phyloP scores from a whole-genome alignment of 495 filamentous ascomycete species.

The Neurospora discreta region DNA sequence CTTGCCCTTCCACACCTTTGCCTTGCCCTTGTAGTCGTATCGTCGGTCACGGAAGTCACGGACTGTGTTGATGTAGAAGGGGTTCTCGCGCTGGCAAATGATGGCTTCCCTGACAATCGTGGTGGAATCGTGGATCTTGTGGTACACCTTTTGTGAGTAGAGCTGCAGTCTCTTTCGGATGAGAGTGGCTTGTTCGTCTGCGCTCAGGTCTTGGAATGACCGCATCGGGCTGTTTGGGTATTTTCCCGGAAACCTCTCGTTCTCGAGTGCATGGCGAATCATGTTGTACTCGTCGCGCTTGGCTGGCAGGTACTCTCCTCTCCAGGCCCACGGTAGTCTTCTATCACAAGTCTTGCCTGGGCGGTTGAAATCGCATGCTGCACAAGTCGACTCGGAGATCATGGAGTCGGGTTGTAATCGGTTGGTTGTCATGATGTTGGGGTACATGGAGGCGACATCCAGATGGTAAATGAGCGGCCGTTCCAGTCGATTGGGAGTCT shows the following conservation, averaged over 20 bases:
- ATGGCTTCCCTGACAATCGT: conserved; percentile 93
- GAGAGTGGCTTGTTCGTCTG: conserved; percentile 72
- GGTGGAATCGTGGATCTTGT: conserved; percentile 94
- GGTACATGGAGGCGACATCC: conserved; percentile 99
- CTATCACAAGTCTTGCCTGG: conserved; percentile 96
- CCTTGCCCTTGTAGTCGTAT: conserved; percentile 96
- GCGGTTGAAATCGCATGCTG: conserved; percentile 95
- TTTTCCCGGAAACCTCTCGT: conserved; percentile 78
- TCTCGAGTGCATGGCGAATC: conserved; percentile 87
- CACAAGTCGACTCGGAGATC: conserved; percentile 92
- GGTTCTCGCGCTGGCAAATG: conserved; percentile 96
- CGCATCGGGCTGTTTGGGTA: conserved; percentile 56
- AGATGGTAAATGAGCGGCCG: conserved; percentile 92
- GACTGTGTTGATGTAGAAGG: conserved; percentile 97
- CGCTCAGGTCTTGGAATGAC: conserved; percentile 67
- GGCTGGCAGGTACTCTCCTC: conserved; percentile 93
- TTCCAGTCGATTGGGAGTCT: conserved; percentile 71
- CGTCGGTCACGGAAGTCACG: conserved; percentile 89
- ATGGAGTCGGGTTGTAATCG: conserved; percentile 95
- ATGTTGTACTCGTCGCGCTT: conserved; percentile 99
- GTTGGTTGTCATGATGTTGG: conserved; percentile 99
- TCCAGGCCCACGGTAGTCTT: conserved; percentile 92
- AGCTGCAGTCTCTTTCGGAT: conserved; percentile 82
- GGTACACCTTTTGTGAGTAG: conserved; percentile 98
- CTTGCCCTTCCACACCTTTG: conserved; percentile 98